A percentile compares a stretch with the other conserved stretches of the same genome.
phyloP scores from a whole-genome alignment of 805 yeast genomes.

The Candida fluviatilis region DNA sequence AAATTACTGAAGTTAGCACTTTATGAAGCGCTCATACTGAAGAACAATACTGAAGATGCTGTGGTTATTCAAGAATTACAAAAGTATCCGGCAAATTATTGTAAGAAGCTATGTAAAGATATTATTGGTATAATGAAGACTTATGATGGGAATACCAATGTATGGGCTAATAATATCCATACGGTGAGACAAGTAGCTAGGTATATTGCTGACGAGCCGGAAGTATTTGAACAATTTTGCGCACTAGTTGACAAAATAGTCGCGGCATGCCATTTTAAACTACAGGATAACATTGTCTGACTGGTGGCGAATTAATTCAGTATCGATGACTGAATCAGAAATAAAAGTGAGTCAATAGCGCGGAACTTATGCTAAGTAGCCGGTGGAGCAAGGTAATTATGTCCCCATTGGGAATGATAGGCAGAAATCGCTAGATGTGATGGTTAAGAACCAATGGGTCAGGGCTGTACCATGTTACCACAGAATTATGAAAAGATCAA shows the following conservation, averaged over 20 bases:
- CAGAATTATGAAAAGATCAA: no score
- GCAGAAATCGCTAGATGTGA: no score
- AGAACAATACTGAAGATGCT: constrained; percentile 12
- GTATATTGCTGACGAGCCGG: constrained; percentile 19
- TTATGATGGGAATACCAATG: constrained; percentile 26
- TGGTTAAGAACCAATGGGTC: no score
- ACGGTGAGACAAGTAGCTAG: constrained; percentile 25
- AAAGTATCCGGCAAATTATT: constrained; percentile 21
- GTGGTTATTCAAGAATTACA: constrained; percentile 16
- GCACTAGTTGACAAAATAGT: constrained; percentile 15
- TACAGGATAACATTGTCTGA: constrained; percentile 2
- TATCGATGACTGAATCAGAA: neutral
- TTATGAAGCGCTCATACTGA: constrained; percentile 22
- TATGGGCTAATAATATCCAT: constrained; percentile 36
- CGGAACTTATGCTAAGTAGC: no score
- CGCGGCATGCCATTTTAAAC: constrained; percentile 2
- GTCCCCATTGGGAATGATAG: no score
- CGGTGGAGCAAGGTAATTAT: no score
- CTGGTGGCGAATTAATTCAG: neutral
- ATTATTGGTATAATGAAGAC: constrained; percentile 36
- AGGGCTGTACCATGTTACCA: no score
- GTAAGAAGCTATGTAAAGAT: constrained; percentile 27
- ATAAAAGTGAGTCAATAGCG: no score
- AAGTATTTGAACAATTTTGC: constrained; percentile 16
- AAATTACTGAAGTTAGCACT: constrained; percentile 27